phyloP scores from a whole-genome alignment of 192 early-diverging fungal genomes.

The Endogone sp. region DNA sequence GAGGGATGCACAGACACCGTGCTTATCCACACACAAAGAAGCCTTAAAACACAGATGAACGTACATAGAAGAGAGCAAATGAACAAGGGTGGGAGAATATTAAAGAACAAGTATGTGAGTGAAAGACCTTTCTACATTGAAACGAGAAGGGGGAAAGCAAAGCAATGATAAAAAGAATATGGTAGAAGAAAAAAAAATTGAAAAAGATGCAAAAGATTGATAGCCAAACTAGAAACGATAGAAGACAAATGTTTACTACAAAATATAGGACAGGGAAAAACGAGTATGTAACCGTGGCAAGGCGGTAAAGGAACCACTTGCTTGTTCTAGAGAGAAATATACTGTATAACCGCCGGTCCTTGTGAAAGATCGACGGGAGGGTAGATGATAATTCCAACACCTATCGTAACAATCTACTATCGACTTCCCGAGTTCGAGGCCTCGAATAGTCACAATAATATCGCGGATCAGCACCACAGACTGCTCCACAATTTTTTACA shows the following conservation, averaged over 20 bases:
- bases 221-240: neutral
- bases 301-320: neutral
- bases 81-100: neutral
- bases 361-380: neutral
- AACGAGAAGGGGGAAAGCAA: neutral
- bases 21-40: neutral
- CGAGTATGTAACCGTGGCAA: conserved; percentile 10
- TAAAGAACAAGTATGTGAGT: neutral
- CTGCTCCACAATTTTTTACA: conserved; percentile 30
- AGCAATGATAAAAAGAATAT: conserved; percentile 6
- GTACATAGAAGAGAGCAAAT: neutral
- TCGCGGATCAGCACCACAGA: no score
- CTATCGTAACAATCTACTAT: no score
- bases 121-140: neutral
- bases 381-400: conserved; percentile 1
- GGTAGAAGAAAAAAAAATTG: conserved; percentile 4
- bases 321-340: conserved; percentile 1
- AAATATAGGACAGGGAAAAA: conserved; percentile 13
- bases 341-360: neutral
- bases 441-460: no score
- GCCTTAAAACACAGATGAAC: neutral
- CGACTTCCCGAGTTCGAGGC: no score
- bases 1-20: neutral
- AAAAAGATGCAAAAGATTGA: conserved; percentile 3
- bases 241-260: conserved; percentile 2